Conservation (phyloP, 2,329 filamentous ascomycete species). For the Penicillium sp. region DNA sequence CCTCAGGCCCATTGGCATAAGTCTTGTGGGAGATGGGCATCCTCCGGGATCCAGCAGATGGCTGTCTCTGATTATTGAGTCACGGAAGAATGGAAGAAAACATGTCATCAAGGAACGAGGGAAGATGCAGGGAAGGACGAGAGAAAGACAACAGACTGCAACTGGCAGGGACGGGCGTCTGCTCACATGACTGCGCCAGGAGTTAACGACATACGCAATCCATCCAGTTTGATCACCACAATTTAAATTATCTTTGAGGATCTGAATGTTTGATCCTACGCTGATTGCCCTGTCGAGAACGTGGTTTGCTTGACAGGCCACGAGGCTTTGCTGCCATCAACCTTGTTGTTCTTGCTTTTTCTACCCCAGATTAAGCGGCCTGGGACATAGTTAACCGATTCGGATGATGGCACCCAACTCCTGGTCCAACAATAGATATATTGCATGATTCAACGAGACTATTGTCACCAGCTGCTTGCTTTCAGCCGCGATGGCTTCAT, state of each 20-base stretch:
- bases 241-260: no score
- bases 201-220: no score
- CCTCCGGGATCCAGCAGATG: not conserved
- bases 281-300: not conserved
- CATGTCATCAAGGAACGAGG: not conserved
- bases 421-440: no score
- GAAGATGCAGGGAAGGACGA: not conserved
- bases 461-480: no score
- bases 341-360: not conserved
- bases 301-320: not conserved
- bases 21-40: not conserved
- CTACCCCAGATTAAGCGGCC: not conserved
- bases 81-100: not conserved
- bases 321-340: not conserved
- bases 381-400: no score
- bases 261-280: not conserved
- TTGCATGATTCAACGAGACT: no score
- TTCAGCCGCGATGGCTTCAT: no score
- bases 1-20: not conserved
- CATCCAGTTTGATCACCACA: no score
- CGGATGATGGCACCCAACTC: no score
- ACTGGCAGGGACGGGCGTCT: not conserved
- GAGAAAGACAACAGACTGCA: not conserved
- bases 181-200: not conserved
- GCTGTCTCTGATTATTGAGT: not conserved